phyloP scores from a whole-genome alignment of 2,329 filamentous ascomycete species.

The Magnaporthales sp. region DNA sequence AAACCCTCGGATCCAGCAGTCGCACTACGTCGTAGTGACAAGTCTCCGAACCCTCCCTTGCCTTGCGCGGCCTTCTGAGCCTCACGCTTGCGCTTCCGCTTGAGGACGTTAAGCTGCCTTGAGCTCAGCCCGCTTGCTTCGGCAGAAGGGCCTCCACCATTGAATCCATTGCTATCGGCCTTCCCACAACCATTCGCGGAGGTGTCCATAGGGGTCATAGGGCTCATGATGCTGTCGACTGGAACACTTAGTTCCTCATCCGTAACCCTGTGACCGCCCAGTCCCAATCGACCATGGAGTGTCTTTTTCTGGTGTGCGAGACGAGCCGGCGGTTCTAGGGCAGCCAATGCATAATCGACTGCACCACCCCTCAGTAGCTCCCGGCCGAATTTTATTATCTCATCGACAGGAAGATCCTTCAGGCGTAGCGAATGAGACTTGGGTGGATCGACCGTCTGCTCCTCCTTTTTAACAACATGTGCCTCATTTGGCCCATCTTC shows the following conservation, averaged over 20 bases:
- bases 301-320: slow-evolving; percentile 87
- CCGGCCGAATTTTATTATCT: slow-evolving; percentile 76
- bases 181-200: slow-evolving; percentile 5
- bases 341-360: slow-evolving; percentile 76
- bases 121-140: slow-evolving; percentile 76
- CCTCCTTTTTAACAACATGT: slow-evolving; percentile 48
- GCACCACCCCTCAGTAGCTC: slow-evolving; percentile 77
- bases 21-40: slow-evolving; percentile 59
- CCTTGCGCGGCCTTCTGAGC: slow-evolving; percentile 77
- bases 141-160: slow-evolving; percentile 22
- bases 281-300: slow-evolving; percentile 69
- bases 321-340: slow-evolving; percentile 71
- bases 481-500: slow-evolving; percentile 38
- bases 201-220: slow-evolving; percentile 35
- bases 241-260: slow-evolving; percentile 67
- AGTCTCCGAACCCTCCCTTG: slow-evolving; percentile 82
- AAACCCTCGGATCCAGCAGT: slow-evolving; percentile 53
- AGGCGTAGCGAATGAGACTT: slow-evolving; percentile 52
- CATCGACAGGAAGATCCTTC: slow-evolving; percentile 65
- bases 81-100: slow-evolving; percentile 86
- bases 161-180: slow-evolving; percentile 19
- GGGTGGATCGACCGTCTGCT: slow-evolving; percentile 39
- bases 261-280: slow-evolving; percentile 76
- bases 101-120: slow-evolving; percentile 87
- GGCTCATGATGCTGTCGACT: slow-evolving; percentile 44